Base-by-base conservation (phyloP, 169 alveolate genomes). In the Eimeria nieschulzi region DNA sequence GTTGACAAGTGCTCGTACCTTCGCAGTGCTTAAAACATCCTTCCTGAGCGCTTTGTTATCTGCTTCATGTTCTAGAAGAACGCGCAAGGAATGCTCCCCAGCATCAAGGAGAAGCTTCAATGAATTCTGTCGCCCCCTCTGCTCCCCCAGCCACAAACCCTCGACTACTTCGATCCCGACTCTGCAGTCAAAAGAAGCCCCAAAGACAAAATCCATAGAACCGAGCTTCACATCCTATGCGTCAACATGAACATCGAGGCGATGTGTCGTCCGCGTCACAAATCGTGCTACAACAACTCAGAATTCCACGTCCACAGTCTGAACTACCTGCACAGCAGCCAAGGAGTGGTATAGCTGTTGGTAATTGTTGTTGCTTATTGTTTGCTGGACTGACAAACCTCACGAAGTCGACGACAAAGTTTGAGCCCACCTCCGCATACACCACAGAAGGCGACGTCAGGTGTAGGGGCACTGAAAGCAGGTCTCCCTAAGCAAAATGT, bases 111-210 rank as follows among this genome's bases (percentile, higher is more conserved):
- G 93, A 9, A 94, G 92, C 56, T 92, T 92, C 26, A 94, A 75
- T 19, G 91, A 85, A 55, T 94, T 94, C 53, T 78, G 91, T 5
- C 66, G 88, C 19, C 93, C 95, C 72, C 95, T 55, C 84, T 94
- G 96, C 70, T 94, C 96, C 5, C 95, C 96, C 26, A 94, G 92
- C 96, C 96, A 94, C 17, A 88, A 80, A 17, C 96, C 96, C 19
- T 94, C 96, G 17, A 91, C 94, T 19, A 94, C 96, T n/a, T 85
- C 83, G 21, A 94, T 92, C 64, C 95, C 96, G 25, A 94, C 93
- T 51, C 95, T 93, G 85, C 68, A 73, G 19, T 70, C 86, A 19
- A 78, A 68, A 51, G 72, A 10, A 17, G 0, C 86, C 10, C 0
- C 70, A 51, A 19, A 19, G 39, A 66, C 46, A 66, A 12, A 70